These are phyloP conservation scores for Neurospora tetrasperma DNA, from an alignment of 495 filamentous ascomycete species.

Conservation along the genomic window DNA sequence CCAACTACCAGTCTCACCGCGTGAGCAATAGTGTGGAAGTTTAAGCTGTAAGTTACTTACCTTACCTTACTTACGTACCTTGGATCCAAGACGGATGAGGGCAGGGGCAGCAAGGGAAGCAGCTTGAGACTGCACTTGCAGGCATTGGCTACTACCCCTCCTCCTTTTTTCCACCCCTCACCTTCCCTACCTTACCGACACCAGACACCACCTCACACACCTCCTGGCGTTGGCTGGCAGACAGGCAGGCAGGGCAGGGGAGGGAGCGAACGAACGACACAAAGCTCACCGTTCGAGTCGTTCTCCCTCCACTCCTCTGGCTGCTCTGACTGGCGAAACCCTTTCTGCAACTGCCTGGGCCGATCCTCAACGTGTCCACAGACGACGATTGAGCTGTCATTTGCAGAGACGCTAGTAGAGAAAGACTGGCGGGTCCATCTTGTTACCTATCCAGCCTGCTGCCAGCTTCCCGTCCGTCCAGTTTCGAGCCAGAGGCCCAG, in stretches of 20 bases:
- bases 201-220: background rate
- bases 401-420: background rate
- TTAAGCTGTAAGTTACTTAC: background rate
- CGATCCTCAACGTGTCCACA: background rate
- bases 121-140: background rate
- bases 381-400: background rate
- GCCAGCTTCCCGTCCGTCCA: background rate
- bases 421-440: background rate
- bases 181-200: background rate
- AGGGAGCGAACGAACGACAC: background rate
- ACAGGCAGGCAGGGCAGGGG: no score
- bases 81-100: background rate
- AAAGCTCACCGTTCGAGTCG: background rate
- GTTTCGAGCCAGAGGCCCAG: background rate
- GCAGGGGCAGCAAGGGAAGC: background rate
- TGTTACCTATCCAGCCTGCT: background rate
- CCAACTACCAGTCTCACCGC: background rate
- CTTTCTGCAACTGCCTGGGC: background rate
- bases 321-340: background rate
- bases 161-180: background rate
- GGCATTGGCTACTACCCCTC: slow-evolving; percentile 3
- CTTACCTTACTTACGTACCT: background rate
- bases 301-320: background rate
- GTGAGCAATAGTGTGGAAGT: background rate
- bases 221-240: background rate